These are phyloP conservation scores for Starmerella bombicola DNA, from an alignment of 805 yeast species.

Conservation along the genomic window DNA sequence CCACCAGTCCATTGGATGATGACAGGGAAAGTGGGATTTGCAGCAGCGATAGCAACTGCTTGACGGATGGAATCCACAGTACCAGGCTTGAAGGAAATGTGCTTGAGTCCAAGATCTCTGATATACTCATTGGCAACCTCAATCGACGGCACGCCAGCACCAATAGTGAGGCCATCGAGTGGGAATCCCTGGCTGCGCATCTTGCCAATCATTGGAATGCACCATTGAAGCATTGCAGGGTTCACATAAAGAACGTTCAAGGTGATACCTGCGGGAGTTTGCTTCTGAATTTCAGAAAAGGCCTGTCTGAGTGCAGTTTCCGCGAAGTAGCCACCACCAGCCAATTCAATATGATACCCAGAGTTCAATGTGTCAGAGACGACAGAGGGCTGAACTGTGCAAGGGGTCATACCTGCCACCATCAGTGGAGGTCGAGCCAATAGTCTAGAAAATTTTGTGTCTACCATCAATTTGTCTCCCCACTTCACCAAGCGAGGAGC, in stretches of 20 bases:
- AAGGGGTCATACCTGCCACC: constrained; percentile 99
- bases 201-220: constrained; percentile 84
- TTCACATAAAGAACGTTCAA: constrained; percentile 88
- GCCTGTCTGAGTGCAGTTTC: constrained; percentile 63
- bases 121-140: constrained; percentile 97
- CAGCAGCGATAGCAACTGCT: constrained; percentile 80
- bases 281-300: constrained; percentile 54
- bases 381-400: constrained; percentile 88
- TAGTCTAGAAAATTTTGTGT: constrained; percentile 85
- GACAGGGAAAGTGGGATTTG: constrained; percentile 93
- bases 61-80: constrained; percentile 84
- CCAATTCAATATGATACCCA: constrained; percentile 94
- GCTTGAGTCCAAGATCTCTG: constrained; percentile 79
- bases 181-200: constrained; percentile 90
- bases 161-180: constrained; percentile 87
- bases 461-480: constrained; percentile 54
- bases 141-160: constrained; percentile 98
- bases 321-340: constrained; percentile 96
- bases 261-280: constrained; percentile 79
- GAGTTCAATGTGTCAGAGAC: constrained; percentile 90
- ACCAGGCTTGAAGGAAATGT: constrained; percentile 95
- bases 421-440: constrained; percentile 90
- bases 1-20: constrained; percentile 99
- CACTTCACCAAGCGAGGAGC: constrained; percentile 78
- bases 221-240: constrained; percentile 98